A percentile compares a stretch with the other conserved stretches of the same genome.
phyloP scores from a whole-genome alignment of 2,329 filamentous ascomycete species.

The Fusarium buxicola region DNA sequence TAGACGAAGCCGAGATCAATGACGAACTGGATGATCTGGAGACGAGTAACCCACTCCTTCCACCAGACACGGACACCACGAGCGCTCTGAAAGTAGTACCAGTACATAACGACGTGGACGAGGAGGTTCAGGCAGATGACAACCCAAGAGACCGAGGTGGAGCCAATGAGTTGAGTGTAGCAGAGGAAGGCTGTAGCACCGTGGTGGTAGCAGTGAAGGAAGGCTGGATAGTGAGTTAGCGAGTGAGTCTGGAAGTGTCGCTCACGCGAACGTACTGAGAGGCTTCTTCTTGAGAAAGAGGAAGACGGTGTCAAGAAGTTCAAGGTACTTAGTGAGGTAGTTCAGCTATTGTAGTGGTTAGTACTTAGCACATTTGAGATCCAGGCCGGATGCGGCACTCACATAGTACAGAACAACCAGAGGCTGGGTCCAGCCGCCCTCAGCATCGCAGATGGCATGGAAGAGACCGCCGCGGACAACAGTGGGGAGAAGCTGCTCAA shows the following conservation, averaged over 20 bases:
- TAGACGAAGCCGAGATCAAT: slow-evolving; percentile 98
- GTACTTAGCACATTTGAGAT: slow-evolving; percentile 2
- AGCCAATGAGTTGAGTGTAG: slow-evolving; percentile 95
- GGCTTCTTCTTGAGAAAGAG: slow-evolving; percentile 99
- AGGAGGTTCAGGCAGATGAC: slow-evolving; percentile 91
- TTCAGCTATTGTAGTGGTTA: slow-evolving; percentile 74
- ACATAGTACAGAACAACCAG: slow-evolving; percentile 98
- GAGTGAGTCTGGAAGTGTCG: not conserved
- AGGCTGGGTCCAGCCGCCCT: slow-evolving; percentile 93
- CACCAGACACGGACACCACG: slow-evolving; percentile 97
- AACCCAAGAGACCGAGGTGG: slow-evolving; percentile 95
- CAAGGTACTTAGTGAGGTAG: slow-evolving; percentile 98
- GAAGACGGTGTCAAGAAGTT: slow-evolving; percentile 95
- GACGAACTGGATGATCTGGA: slow-evolving; percentile 97
- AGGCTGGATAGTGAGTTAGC: slow-evolving; percentile 66
- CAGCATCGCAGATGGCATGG: slow-evolving; percentile 81
- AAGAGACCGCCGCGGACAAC: slow-evolving; percentile 85
- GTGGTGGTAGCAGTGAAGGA: slow-evolving; percentile 99
- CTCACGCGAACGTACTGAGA: slow-evolving; percentile 63
- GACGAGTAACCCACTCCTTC: slow-evolving; percentile 99
- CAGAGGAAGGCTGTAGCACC: slow-evolving; percentile 96
- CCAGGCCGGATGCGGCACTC: slow-evolving; percentile 52
- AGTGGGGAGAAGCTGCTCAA: slow-evolving; percentile 90
- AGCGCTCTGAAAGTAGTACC: slow-evolving; percentile 99
- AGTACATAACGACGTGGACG: slow-evolving; percentile 99